phyloP scores from a whole-genome alignment of 164 flowering plant species.

The Tinospora cordifolia region DNA sequence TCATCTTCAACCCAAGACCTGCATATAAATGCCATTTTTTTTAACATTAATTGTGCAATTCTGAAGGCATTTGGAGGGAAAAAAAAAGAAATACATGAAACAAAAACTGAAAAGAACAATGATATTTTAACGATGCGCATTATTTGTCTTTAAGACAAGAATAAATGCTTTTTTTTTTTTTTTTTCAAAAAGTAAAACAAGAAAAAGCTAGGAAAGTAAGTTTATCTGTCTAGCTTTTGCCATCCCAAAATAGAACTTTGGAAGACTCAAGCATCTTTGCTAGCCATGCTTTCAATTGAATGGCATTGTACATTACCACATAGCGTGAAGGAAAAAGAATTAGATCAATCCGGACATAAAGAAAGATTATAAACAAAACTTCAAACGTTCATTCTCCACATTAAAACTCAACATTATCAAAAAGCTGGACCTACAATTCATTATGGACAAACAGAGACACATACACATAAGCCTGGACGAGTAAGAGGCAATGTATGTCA shows the following conservation, averaged over 20 bases:
- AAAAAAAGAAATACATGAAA: not conserved
- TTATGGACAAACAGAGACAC: too few species aligned
- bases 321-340: not conserved
- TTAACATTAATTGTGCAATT: not conserved
- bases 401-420: not conserved
- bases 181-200: not conserved
- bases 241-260: not conserved
- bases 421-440: not conserved
- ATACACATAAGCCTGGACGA: too few species aligned
- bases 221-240: not conserved
- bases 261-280: not conserved
- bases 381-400: not conserved
- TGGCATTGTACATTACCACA: too few species aligned
- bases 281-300: too few species aligned
- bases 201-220: not conserved
- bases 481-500: not conserved
- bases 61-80: not conserved
- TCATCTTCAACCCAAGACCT: constrained; percentile 95
- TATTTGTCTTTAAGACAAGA: not conserved
- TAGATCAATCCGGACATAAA: not conserved
- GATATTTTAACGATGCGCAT: not conserved
- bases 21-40: constrained; percentile 16
- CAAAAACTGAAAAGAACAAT: not conserved
- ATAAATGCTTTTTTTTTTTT: too few species aligned
- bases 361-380: not conserved